Evolutionary conservation across 148 eudicot species (phyloP).

Genomic region (Dianthus caryophyllus): DNA sequence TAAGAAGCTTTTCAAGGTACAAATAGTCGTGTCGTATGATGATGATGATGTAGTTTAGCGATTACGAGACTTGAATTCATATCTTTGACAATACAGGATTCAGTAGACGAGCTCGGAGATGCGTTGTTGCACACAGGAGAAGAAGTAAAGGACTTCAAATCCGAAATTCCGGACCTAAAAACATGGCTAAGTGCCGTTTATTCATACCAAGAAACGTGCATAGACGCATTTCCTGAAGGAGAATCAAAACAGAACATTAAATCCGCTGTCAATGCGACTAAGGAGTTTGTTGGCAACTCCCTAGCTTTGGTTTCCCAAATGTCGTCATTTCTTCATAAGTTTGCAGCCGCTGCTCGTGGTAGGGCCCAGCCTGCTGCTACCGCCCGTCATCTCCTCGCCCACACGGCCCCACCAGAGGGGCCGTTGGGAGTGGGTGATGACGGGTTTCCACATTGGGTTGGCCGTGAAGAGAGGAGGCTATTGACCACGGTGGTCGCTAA

Average conservation of each 20-base stretch:
- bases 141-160: conserved; percentile 19
- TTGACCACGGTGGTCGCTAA: conserved; percentile 26
- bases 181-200: conserved; percentile 85
- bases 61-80: too few species aligned
- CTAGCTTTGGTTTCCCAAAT: conserved; percentile 56
- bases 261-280: conserved; percentile 32
- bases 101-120: conserved; percentile 49
- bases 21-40: not conserved
- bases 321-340: conserved; percentile 30
- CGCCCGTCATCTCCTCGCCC: conserved; percentile 24
- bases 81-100: conserved; percentile 30
- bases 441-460: conserved; percentile 59
- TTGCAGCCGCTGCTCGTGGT: not conserved
- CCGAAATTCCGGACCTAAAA: conserved; percentile 40
- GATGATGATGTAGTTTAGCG: too few species aligned
- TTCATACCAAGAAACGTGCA: conserved; percentile 72
- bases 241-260: conserved; percentile 32
- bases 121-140: conserved; percentile 32
- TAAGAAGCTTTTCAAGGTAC: conserved; percentile 39
- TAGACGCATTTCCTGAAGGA: conserved; percentile 68
- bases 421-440: conserved; percentile 8
- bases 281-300: conserved; percentile 62
- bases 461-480: conserved; percentile 45
- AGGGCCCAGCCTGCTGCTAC: not conserved
- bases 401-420: not conserved